A percentile compares a stretch with the other conserved stretches of the same genome.
These are phyloP conservation scores for Saccharum officinarum DNA, from an alignment of 176 grass and related monocot genomes.

Conservation along the genomic window DNA sequence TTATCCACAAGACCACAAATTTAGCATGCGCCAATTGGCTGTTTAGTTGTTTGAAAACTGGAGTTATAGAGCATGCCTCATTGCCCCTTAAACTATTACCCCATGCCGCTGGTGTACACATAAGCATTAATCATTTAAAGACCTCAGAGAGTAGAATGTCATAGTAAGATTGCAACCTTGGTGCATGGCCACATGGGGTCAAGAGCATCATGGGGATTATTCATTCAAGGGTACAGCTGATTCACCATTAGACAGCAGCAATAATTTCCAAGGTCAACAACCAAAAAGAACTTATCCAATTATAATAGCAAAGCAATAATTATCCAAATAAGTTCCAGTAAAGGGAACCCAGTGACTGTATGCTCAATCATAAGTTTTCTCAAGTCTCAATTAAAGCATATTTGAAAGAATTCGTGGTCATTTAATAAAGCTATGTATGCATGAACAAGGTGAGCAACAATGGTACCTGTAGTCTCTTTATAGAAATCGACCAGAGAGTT, in stretches of 20 bases:
- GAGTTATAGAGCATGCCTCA: neutral
- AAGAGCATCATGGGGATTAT: neutral
- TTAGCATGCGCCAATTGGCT: neutral
- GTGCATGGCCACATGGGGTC: neutral
- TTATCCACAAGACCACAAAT: neutral
- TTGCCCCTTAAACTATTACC: neutral
- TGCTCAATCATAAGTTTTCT: slow-evolving; percentile 8
- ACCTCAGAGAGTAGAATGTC: neutral
- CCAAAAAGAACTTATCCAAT: neutral
- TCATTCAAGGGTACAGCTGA: neutral
- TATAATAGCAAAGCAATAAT: neutral
- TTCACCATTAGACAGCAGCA: neutral
- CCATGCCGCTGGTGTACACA: slow-evolving; percentile 5
- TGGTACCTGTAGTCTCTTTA: slow-evolving; percentile 63
- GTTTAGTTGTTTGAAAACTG: slow-evolving; percentile 4
- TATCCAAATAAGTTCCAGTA: neutral
- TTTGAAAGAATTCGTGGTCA: slow-evolving; percentile 11
- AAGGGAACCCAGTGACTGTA: neutral
- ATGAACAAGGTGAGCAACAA: slow-evolving; percentile 9
- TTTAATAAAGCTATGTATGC: slow-evolving; percentile 17
- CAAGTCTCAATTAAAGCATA: neutral
- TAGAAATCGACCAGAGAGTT: slow-evolving; percentile 66
- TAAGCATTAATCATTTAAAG: slow-evolving; percentile 6
- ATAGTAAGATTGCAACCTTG: slow-evolving; percentile 5
- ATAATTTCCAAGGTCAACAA: slow-evolving; percentile 1